Percentiles rank a stretch among this genome's conserved stretches.
These are phyloP conservation scores for Camptophora hylomeconis DNA, from an alignment of 2,329 filamentous ascomycete species.

Conservation along the genomic window DNA sequence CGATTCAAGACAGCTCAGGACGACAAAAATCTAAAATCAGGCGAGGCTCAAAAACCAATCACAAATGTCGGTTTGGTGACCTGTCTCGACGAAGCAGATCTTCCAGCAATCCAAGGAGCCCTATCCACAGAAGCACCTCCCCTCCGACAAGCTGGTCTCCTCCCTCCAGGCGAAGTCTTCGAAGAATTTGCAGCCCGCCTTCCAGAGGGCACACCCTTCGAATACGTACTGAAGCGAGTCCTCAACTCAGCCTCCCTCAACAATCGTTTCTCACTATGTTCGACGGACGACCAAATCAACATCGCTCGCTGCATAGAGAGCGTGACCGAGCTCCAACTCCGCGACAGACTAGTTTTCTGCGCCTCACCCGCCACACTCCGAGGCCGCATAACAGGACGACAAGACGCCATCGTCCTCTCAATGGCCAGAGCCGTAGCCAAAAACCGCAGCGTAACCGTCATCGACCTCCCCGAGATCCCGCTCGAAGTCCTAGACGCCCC, in stretches of 20 bases:
- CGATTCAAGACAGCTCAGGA: constrained; percentile 64
- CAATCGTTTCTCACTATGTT: constrained; percentile 57
- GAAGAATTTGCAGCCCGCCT: constrained; percentile 73
- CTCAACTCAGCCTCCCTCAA: constrained; percentile 54
- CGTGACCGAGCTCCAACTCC: constrained; percentile 51
- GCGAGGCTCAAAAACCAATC: constrained; percentile 5
- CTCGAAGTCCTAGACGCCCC: constrained; percentile 58
- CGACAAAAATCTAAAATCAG: constrained; percentile 21
- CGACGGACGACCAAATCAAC: constrained; percentile 46
- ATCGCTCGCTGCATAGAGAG: constrained; percentile 65
- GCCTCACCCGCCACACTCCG: constrained; percentile 54
- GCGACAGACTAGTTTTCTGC: constrained; percentile 64
- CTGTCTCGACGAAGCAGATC: constrained; percentile 59
- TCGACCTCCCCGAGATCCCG: constrained; percentile 57
- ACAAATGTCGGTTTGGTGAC: constrained; percentile 60
- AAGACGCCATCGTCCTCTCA: constrained; percentile 39
- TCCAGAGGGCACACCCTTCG: constrained; percentile 65
- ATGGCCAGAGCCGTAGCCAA: constrained; percentile 59
- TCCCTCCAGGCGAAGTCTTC: constrained; percentile 57
- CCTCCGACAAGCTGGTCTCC: constrained; percentile 58
- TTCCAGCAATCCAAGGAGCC: constrained; percentile 46
- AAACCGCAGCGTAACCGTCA: constrained; percentile 52
- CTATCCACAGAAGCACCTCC: constrained; percentile 53
- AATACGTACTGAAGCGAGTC: constrained; percentile 66
- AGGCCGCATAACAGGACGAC: constrained; percentile 27